Evolutionary conservation across 2,329 filamentous ascomycete species (phyloP).

Genomic region (Paecilomyces variotii): DNA sequence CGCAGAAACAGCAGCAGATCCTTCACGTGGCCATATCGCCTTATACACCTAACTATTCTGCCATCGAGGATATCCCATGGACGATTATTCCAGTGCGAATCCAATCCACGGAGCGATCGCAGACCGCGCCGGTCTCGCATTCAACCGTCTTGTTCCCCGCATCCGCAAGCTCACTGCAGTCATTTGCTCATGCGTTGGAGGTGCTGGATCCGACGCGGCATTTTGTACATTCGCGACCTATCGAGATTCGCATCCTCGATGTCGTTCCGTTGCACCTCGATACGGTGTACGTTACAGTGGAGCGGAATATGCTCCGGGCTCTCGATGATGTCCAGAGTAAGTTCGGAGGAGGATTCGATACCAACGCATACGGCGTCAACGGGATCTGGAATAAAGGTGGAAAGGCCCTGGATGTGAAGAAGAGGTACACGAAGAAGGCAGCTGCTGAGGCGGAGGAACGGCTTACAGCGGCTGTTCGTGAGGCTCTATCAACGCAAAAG

Average conservation of each 20-base stretch:
- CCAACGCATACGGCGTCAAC: constrained; percentile 27
- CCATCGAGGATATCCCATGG: constrained; percentile 62
- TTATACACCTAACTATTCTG: constrained; percentile 31
- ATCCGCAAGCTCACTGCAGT: constrained; percentile 68
- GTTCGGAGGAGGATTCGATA: constrained; percentile 60
- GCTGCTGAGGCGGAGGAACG: constrained; percentile 45
- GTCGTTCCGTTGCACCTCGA: constrained; percentile 73
- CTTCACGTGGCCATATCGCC: constrained; percentile 42
- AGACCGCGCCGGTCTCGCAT: constrained; percentile 57
- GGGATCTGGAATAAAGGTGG: constrained; percentile 29
- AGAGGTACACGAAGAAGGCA: constrained; percentile 26
- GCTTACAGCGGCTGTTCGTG: constrained; percentile 60
- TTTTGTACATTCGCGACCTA: constrained; percentile 61
- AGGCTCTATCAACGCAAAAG: constrained; percentile 62
- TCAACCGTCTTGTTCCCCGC: constrained; percentile 70
- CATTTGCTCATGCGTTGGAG: constrained; percentile 66
- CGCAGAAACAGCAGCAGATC: constrained; percentile 21
- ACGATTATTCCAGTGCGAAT: constrained; percentile 70
- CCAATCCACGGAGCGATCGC: constrained; percentile 33
- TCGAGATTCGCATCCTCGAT: constrained; percentile 78
- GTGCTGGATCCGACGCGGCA: constrained; percentile 68
- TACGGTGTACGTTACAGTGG: constrained; percentile 77
- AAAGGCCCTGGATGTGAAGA: constrained; percentile 18
- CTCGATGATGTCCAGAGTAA: constrained; percentile 76
- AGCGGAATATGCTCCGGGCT: constrained; percentile 69